Conservation (phyloP, 1,139 yeast genomes). For the Geotrichum reessii region DNA sequence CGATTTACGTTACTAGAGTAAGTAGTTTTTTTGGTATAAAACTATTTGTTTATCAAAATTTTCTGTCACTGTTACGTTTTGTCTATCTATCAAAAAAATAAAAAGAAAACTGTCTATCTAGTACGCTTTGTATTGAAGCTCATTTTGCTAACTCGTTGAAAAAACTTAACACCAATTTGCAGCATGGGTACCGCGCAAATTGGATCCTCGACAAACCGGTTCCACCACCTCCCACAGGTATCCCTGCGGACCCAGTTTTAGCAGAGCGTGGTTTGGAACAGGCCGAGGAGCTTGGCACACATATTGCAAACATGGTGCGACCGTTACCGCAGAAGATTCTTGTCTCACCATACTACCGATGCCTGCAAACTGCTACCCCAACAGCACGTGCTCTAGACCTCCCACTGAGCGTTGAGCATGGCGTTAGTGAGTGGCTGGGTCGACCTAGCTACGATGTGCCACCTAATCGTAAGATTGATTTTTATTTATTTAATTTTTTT, state of each 20-base stretch:
- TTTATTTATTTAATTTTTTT: neutral
- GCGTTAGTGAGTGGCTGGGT: conserved; percentile 46
- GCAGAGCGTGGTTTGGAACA: conserved; percentile 78
- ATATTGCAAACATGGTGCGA: conserved; percentile 35
- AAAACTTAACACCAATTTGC: neutral
- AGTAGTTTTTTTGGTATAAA: neutral
- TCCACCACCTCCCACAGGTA: conserved; percentile 77
- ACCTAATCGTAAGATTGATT: conserved; percentile 11
- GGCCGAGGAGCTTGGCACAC: conserved; percentile 65
- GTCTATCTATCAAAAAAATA: too few species aligned
- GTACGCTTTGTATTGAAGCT: neutral
- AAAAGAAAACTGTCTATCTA: too few species aligned
- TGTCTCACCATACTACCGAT: conserved; percentile 83
- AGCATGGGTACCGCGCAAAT: conserved; percentile 76
- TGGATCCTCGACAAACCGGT: conserved; percentile 57
- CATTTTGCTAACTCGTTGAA: neutral
- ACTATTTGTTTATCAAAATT: too few species aligned
- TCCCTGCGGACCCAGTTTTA: conserved; percentile 73
- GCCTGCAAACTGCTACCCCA: conserved; percentile 76
- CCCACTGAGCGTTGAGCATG: conserved; percentile 45
- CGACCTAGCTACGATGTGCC: conserved; percentile 23
- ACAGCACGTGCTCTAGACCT: conserved; percentile 52
- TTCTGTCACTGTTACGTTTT: too few species aligned
- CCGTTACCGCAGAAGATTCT: conserved; percentile 53
- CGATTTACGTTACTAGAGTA: conserved; percentile 20